These are phyloP conservation scores for Suillus clintonianus DNA, from an alignment of 768 basidiomycete species.

Conservation along the genomic window DNA sequence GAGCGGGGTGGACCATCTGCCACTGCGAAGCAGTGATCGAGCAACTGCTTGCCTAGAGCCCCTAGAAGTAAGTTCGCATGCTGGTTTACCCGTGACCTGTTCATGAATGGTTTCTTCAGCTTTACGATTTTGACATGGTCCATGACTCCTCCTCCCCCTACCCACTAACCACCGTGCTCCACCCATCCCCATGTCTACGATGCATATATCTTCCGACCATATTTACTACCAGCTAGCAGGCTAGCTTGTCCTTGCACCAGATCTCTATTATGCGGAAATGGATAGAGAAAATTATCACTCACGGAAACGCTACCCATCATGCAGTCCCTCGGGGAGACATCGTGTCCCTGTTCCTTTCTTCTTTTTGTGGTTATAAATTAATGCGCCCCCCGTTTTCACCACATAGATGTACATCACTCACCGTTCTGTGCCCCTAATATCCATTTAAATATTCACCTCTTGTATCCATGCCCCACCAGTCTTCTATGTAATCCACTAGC, in stretches of 20 bases:
- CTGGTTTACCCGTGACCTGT: slow-evolving; percentile 9
- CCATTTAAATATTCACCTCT: background rate
- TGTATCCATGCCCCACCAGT: slow-evolving; percentile 8
- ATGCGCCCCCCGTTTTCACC: background rate
- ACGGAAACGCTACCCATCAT: slow-evolving; percentile 1
- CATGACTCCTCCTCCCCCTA: background rate
- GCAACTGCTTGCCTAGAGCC: slow-evolving; percentile 4
- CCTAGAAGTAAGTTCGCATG: slow-evolving; percentile 14
- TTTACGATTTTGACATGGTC: background rate
- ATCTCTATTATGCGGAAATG: slow-evolving; percentile 7
- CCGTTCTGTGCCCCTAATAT: background rate
- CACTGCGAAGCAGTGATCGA: slow-evolving; percentile 16
- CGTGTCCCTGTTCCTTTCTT: background rate
- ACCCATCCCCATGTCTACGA: background rate
- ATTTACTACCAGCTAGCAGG: background rate
- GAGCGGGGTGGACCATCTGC: slow-evolving; percentile 11
- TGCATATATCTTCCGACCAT: background rate
- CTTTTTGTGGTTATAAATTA: background rate
- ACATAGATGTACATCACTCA: slow-evolving; percentile 3
- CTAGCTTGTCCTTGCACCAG: background rate
- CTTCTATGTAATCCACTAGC: slow-evolving; percentile 6
- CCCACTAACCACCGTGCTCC: background rate
- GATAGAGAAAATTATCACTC: slow-evolving; percentile 14
- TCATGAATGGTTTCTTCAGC: slow-evolving; percentile 5
- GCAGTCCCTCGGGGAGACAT: background rate